Evolutionary conservation across 805 yeast species (phyloP), one percentile per base, ranked within the genome.

Genomic region (Metschnikowia cubensis): DNA sequence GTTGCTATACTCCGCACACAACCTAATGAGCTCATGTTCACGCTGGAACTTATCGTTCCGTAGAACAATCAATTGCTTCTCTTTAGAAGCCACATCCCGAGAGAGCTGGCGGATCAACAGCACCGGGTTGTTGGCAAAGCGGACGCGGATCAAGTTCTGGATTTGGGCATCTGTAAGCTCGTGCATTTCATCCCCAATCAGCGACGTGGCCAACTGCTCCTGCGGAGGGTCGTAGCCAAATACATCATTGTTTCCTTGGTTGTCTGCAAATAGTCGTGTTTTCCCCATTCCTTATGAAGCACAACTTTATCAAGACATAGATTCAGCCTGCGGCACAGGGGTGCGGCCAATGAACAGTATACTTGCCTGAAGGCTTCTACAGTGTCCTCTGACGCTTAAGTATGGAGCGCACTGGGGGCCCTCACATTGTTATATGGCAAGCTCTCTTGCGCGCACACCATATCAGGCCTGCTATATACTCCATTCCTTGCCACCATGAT

Each of bases 31-130:
- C 33, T 58, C 61, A 38, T 68, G 73, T 50, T 73, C 77, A 18
- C 69, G 57, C 18, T 53, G 45, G 45, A 71, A 65, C 49, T 65
- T 62, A 35, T 63, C 64, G 48, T 63, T 60, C 10, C 76, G 64
- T 35, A 70, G 54, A 17, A 75, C 55, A 2, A 71, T 63, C 39
- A 78, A 63, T 54, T 78, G 80, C 1, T 75, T 67, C 47, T 79
- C 82, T 34, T 79, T 67, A 34, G 66, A 63, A 1, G 80, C 76
- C 52, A 80, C 58, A 48, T 80, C 83, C 2, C 67, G 53, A 0
- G 82, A 75, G 17, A 80, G 60, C 54, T 78, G 83, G 35, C 76
- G 65, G 3, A 80, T 69, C 21, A 79, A 66, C 6, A 50, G 48
- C 20, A 59, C 45, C 0, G 71, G 64, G 50, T 68, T 62, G 35